phyloP scores from a whole-genome alignment of 2,329 filamentous ascomycete genomes.

The Aspergillus tamarii region DNA sequence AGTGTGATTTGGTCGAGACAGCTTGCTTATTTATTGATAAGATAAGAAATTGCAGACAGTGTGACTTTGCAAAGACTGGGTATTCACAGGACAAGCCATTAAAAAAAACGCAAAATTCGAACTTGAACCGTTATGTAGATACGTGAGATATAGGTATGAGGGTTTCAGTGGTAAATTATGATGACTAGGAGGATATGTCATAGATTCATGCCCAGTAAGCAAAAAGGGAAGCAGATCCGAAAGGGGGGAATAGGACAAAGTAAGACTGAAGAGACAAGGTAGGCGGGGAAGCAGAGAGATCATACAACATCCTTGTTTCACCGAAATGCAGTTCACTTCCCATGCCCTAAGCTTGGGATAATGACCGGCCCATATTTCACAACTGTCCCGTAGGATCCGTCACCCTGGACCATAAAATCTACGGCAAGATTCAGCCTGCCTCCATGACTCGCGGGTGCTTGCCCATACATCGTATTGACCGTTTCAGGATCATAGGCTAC shows the following conservation, averaged over 20 bases:
- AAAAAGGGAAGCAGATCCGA: neutral
- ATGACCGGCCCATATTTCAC: conserved; percentile 98
- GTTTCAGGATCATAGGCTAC: conserved; percentile 92
- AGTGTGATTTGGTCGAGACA: neutral
- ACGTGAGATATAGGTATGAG: neutral
- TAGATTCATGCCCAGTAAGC: neutral
- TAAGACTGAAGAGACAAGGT: neutral
- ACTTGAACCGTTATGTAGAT: neutral
- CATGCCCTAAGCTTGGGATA: conserved; percentile 81
- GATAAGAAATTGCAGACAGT: neutral
- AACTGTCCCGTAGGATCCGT: conserved; percentile 76
- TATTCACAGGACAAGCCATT: neutral
- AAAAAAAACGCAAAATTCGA: neutral
- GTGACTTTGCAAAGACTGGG: neutral
- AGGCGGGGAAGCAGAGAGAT: neutral
- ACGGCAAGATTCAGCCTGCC: conserved; percentile 76
- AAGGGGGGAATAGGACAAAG: neutral
- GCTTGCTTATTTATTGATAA: neutral
- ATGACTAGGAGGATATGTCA: neutral
- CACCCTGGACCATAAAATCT: conserved; percentile 95
- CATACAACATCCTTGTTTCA: neutral
- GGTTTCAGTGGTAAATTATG: neutral
- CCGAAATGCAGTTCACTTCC: conserved; percentile 49
- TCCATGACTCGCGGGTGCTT: conserved; percentile 31
- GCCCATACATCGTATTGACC: conserved; percentile 54